Base-by-base conservation (phyloP, 1,139 yeast genomes). In the Hansenula sp. region DNA sequence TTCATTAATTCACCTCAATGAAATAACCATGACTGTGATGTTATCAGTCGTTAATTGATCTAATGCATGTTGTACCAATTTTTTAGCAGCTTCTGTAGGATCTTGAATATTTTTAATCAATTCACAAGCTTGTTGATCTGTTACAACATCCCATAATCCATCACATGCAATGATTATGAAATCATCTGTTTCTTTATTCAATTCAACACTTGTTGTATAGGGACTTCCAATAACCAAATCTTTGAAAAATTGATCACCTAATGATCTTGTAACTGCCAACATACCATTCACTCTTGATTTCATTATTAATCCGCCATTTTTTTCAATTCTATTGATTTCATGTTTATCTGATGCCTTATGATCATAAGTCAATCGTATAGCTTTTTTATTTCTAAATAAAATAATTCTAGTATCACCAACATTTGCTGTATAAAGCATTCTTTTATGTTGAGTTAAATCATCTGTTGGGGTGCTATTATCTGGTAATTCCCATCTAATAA, bases 171-270 rank as follows among this genome's bases (percentile, higher is more conserved):
- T 67, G 42, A 91, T 90, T 59, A 91, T 62, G 60, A 87, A 89
- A 54, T 85, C 81, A 59, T 88, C 96, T 5, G 70, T 69, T 17
- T 67, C 55, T 51, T 44, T 13, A 48, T 74, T 67, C 25, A 94
- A 72, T 57, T 82, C 88, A 0, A 96, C 90, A 40, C 90, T 81
- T 0, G 99, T 89, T 0, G 99, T 93, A 58, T 84, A 93, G 0
- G 99, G 99, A 44, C 81, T 79, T 0, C 97, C 96, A 32, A 90
- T 80, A 18, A 93, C 97, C 48, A 88, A 71, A 44, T 83, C 87
- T 62, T 94, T 95, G 81, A 93, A 85, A 64, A 89, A 91, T 17
- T 84, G 76, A 63, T 93, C 99, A n/a, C 99, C 99, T 36, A 93
- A 72, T 2, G 98, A 85, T 49, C 99, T 72, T 3, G 97, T 89